Evolutionary conservation across 1,139 yeast genomes (phyloP).

Genomic region (Hanseniaspora sp.): DNA sequence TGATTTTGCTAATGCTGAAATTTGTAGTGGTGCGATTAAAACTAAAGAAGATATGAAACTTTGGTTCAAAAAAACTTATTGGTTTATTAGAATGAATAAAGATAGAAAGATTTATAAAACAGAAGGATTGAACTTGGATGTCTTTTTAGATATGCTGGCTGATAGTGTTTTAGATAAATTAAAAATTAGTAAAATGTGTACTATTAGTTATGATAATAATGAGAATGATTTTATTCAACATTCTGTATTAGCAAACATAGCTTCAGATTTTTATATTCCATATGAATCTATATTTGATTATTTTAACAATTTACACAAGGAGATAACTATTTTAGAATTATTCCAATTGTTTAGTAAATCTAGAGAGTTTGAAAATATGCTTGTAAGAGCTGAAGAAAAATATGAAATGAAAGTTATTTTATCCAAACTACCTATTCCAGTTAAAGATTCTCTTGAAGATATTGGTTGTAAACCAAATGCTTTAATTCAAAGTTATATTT

Average conservation of each 20-base stretch:
- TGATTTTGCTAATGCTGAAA: slow-evolving; percentile 77
- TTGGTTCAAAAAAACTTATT: slow-evolving; percentile 74
- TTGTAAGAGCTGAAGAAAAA: slow-evolving; percentile 79
- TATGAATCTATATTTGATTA: slow-evolving; percentile 60
- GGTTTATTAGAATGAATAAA: slow-evolving; percentile 66
- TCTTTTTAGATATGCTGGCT: slow-evolving; percentile 1
- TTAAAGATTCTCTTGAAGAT: slow-evolving; percentile 59
- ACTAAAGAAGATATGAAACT: slow-evolving; percentile 54
- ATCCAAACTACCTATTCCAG: slow-evolving; percentile 76
- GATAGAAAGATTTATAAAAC: slow-evolving; percentile 69
- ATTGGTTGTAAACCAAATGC: slow-evolving; percentile 72
- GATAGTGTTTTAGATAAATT: neutral
- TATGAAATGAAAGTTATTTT: slow-evolving; percentile 60
- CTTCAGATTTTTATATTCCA: slow-evolving; percentile 77
- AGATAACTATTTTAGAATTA: slow-evolving; percentile 60
- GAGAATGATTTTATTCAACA: slow-evolving; percentile 37
- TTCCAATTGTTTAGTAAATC: slow-evolving; percentile 68
- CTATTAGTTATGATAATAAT: slow-evolving; percentile 37
- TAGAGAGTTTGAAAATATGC: slow-evolving; percentile 73
- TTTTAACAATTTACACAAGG: slow-evolving; percentile 50
- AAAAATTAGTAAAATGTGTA: neutral
- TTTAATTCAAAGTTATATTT: slow-evolving; percentile 72
- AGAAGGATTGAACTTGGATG: slow-evolving; percentile 31
- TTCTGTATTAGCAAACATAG: slow-evolving; percentile 73
- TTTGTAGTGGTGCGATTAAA: slow-evolving; percentile 59